These are phyloP conservation scores for Cordyceps cicadae DNA, from an alignment of 2,329 filamentous ascomycete species.

Conservation along the genomic window DNA sequence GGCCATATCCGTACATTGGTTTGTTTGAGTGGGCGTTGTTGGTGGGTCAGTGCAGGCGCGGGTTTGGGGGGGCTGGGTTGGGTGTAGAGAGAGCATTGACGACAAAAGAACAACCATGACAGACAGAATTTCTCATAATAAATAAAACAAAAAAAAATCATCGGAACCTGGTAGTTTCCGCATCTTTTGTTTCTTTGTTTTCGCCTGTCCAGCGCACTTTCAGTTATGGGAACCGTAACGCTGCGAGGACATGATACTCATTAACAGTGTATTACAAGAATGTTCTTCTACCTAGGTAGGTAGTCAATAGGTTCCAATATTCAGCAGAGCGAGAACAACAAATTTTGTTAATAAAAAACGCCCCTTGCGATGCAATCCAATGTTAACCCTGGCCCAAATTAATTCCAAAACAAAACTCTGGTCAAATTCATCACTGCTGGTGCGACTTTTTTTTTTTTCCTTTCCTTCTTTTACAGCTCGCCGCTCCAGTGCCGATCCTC, in stretches of 20 bases:
- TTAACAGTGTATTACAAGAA: not conserved
- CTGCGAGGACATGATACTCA: not conserved
- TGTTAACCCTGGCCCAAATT: not conserved
- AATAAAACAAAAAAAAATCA: not conserved
- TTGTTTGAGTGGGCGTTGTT: not conserved
- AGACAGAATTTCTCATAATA: not conserved
- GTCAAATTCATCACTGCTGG: not conserved
- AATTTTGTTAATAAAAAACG: not conserved
- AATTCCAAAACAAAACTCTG: not conserved
- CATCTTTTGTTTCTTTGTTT: too few relatives aligned
- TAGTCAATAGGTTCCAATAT: not conserved
- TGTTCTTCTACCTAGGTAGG: not conserved
- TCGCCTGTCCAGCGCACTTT: too few relatives aligned
- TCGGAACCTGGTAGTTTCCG: too few relatives aligned
- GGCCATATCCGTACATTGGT: too few relatives aligned
- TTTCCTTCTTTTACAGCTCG: not conserved
- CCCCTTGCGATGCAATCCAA: constrained; percentile 1
- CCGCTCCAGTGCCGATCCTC: constrained; percentile 18
- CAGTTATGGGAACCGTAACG: too few relatives aligned
- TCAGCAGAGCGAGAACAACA: not conserved
- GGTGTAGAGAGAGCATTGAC: not conserved
- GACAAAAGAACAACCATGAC: not conserved
- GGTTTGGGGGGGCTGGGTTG: not conserved
- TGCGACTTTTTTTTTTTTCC: not conserved
- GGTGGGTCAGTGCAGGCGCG: not conserved